Evolutionary conservation across 164 flowering plant genomes (phyloP).

Genomic region (Umbilicus rupestris): DNA sequence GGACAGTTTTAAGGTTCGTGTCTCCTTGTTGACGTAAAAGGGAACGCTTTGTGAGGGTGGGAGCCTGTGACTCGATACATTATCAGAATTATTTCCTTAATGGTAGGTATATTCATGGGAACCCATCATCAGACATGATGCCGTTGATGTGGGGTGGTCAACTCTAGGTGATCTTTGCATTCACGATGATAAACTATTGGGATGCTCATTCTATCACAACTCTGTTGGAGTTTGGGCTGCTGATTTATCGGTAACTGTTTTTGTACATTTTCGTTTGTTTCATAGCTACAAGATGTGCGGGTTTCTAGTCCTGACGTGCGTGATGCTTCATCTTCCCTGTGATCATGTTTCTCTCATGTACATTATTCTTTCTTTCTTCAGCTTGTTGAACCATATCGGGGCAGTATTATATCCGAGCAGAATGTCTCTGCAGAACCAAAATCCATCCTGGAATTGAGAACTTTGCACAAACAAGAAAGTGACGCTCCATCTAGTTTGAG

Average conservation of each 20-base stretch:
- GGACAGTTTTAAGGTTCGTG: constrained; percentile 62
- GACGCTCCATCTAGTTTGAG: constrained; percentile 7
- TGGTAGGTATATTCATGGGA: constrained; percentile 86
- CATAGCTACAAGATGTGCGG: background rate
- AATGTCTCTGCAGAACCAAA: constrained; percentile 22
- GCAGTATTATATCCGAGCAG: constrained; percentile 23
- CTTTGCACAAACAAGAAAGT: background rate
- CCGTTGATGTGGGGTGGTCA: constrained; percentile 84
- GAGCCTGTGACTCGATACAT: background rate
- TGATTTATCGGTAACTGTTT: constrained; percentile 47
- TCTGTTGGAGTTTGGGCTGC: constrained; percentile 80
- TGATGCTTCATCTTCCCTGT: background rate
- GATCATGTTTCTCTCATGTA: background rate
- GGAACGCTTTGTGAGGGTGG: background rate
- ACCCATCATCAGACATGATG: constrained; percentile 73
- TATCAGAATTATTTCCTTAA: constrained; percentile 8
- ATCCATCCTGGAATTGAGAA: constrained; percentile 12
- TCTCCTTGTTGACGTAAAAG: constrained; percentile 7
- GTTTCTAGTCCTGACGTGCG: background rate
- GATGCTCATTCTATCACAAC: constrained; percentile 60
- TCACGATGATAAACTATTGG: constrained; percentile 67
- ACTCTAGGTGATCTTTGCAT: constrained; percentile 67
- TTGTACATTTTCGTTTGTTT: background rate
- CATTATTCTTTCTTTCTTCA: constrained; percentile 15
- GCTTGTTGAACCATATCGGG: constrained; percentile 59